These are phyloP conservation scores for Pichia nakasei DNA, from an alignment of 805 yeast genomes.

Conservation along the genomic window DNA sequence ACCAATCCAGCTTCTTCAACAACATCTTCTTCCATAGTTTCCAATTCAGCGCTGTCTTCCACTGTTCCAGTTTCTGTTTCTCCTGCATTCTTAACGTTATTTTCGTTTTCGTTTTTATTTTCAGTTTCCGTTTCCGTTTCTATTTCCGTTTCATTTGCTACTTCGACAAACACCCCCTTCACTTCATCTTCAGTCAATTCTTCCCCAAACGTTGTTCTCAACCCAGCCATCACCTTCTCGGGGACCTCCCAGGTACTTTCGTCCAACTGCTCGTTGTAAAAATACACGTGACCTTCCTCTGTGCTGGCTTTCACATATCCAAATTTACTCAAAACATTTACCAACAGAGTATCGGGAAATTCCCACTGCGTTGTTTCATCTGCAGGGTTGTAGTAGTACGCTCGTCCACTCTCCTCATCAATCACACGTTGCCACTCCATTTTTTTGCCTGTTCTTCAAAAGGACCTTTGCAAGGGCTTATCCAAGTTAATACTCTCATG, in stretches of 20 bases:
- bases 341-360: slow-evolving; percentile 52
- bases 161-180: background rate
- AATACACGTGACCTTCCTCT: slow-evolving; percentile 37
- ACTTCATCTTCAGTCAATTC: slow-evolving; percentile 12
- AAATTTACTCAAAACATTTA: slow-evolving; percentile 21
- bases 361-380: slow-evolving; percentile 78
- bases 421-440: slow-evolving; percentile 54
- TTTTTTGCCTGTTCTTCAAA: too few species aligned
- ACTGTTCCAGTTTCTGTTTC: background rate
- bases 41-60: background rate
- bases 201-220: slow-evolving; percentile 10
- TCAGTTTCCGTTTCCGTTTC: background rate
- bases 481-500: too few species aligned
- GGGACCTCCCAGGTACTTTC: slow-evolving; percentile 84
- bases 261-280: slow-evolving; percentile 54
- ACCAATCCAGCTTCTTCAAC: background rate
- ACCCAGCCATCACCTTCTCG: slow-evolving; percentile 27
- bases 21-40: background rate
- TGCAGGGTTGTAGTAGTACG: slow-evolving; percentile 58
- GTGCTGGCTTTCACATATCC: slow-evolving; percentile 40
- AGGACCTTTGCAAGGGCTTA: too few species aligned
- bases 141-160: too few species aligned
- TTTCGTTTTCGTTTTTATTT: too few species aligned
- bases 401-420: slow-evolving; percentile 52
- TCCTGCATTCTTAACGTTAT: too few species aligned